Evolutionary conservation across 169 alveolate genomes (phyloP), one percentile per base, ranked within the genome.

Genomic region (Plasmodium gaboni): DNA sequence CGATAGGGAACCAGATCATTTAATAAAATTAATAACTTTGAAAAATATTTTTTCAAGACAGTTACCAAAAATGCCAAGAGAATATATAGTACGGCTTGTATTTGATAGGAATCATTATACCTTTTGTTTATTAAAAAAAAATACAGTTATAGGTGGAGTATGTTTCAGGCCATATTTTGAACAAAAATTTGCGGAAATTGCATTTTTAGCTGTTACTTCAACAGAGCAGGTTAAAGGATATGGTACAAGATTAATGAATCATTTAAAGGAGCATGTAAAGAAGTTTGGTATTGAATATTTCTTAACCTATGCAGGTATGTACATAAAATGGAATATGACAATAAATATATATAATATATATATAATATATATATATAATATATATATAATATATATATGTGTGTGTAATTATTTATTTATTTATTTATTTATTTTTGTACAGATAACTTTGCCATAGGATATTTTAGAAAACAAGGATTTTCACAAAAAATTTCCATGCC

Each of bases 1-100:
- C 83, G 99, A 97, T 70, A 92, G 99, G 17, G 95, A 93, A 67
- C 98, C 98, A 15, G 97, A 95, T 51, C 97, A 96, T 69, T 78
- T 97, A 87, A 95, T 94, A 57, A 94, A 95, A 61, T 92, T 98
- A 28, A 96, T 98, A 32, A 97, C 99, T 13, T 94, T 98, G 22
- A 98, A 98, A 92, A 97, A 97, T 76, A 98, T 98, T 15, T 97
- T 98, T 72, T 97, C 99, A 13, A 97, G 99, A 42, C 99, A 98
- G 88, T 95, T 98, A 19, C 99, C 99, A 6, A 97, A 98, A 92
- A 98, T 98, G 99, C 99, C 99, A 42, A 94, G 99, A 83, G 99
- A 98, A 87, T 98, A 98, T 94, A 98, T 98, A 32, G 99, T 97
- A 7, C 95, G 99, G 67, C 95, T 98, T 19, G 99, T 98, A 17